Evolutionary conservation across 75 land plant species (phyloP).

Genomic region (Picea sitchensis): DNA sequence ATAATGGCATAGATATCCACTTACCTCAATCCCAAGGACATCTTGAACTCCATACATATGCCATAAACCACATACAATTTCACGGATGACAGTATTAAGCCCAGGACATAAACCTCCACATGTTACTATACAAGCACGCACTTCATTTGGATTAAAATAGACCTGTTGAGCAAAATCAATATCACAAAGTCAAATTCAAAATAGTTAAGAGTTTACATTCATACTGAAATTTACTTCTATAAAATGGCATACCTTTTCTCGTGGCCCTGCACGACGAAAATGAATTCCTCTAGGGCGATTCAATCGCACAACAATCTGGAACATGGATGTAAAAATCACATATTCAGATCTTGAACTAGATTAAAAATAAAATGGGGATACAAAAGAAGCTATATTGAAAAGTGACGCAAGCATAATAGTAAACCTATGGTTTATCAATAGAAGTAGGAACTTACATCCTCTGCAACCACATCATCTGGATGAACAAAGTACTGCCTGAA

Average conservation of each 20-base stretch:
- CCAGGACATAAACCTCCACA: constrained; percentile 60
- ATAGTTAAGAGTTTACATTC: not conserved
- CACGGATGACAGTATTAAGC: constrained; percentile 52
- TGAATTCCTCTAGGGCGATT: constrained; percentile 45
- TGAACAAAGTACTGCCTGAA: constrained; percentile 75
- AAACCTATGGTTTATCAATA: constrained; percentile 6
- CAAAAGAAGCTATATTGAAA: not conserved
- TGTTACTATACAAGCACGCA: constrained; percentile 52
- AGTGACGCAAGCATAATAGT: not conserved
- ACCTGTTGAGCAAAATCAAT: constrained; percentile 28
- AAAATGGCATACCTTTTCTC: constrained; percentile 38
- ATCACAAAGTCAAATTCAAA: not conserved
- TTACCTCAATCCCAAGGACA: constrained; percentile 44
- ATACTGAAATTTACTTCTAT: not conserved
- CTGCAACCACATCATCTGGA: constrained; percentile 56
- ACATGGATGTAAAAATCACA: not conserved
- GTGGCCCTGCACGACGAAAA: constrained; percentile 85
- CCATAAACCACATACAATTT: constrained; percentile 53
- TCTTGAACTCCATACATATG: constrained; percentile 54
- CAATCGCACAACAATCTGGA: constrained; percentile 64
- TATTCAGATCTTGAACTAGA: not conserved
- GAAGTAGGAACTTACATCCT: constrained; percentile 36
- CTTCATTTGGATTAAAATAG: constrained; percentile 46
- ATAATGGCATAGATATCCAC: not conserved
- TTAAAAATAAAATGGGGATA: not conserved